Base-by-base conservation (phyloP, 495 filamentous ascomycete genomes). In the Lasiosphaeria miniovina region DNA sequence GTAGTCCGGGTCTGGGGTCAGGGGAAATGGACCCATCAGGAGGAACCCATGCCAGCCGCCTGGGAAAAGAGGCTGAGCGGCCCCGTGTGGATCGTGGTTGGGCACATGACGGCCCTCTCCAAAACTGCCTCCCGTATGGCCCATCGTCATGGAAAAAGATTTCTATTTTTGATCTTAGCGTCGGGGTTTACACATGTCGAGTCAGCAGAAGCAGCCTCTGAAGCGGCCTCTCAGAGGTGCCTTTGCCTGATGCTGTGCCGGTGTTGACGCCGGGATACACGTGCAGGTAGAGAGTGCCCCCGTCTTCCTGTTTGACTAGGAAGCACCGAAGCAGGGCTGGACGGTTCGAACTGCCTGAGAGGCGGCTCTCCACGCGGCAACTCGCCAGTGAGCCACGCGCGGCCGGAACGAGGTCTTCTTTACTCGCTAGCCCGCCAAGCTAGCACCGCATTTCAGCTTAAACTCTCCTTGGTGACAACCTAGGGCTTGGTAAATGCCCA, bases 401-500 rank as follows among this genome's bases (percentile, higher is more conserved):
- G 12, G 12, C 43, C 43, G 43, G 43, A n/a, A 46, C 43, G 43
- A 14, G 43, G 43, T 46, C 4, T 41, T 46, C 11, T n/a, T 46
- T 46, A 46, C 43, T 46, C 43, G 43, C 43, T 46, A 46, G 43
- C 43, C 43, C 12, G 43, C 43, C 43, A 46, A 46, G 43, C 43
- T n/a, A 46, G 43, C 6, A 46, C 43, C 43, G 12, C 15, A 11
- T 7, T 8, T 41, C 38, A 41, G 12, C 12, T n/a, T 46, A 46
- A 46, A 24, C 24, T 24, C 43, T 46, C 12, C 43, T n/a, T 46
- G 5, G 12, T 11, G 43, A 46, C 8, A 61, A 60, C 57, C 58
- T 58, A 58, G 61, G 61, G 61, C 49, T 33, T 53, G 55, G 61
- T 36, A 60, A 60, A 41, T 60, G 65, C 68, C 68, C 58, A 71